Evolutionary conservation across 805 yeast species (phyloP), one percentile per base, ranked within the genome.

Genomic region (Saccharomycopsis fibuligera): DNA sequence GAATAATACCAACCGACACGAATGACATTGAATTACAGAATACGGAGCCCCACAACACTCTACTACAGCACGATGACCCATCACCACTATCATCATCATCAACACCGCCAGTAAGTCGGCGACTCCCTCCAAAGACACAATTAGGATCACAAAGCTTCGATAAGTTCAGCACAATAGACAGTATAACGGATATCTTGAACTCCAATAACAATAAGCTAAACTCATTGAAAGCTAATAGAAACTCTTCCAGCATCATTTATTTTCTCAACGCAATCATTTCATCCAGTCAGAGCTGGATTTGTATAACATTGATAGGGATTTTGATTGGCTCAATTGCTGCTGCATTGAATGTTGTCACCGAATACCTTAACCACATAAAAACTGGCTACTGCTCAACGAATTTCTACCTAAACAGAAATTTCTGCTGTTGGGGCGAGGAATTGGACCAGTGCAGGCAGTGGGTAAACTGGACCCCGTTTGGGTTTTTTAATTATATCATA

Each of bases 261-360:
- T 35, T 45, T 25, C 54, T 49, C 22, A 44, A 49, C 14, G 42
- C 54, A 5, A 12, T 64, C 4, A 62, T 63, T 62, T 55, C 57
- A 12, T 60, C 59, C 27, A 57, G 64, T 41, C 60, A 62, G 36
- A 61, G 65, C 1, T 88, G 97, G 85, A 58, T 88, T 1, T 83
- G 85, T 0, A 67, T 93, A 31, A 83, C 90, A 0, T 56, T 74
- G 1, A 86, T 88, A 51, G 99, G 98, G 0, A 60, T 82, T 1
- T 54, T 73, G 2, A 83, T 90, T 47, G 99, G 99, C 3, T 58
- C 76, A 1, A 81, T 88, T 35, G 98, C 99, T 0, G 96, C 88
- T 0, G 70, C 76, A 16, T 67, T 93, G 46, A 89, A 86, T 58
- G 76, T 91, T 16, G 73, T 88, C 16, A 88, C 98, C 0, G 91